These are phyloP conservation scores for Leccinum fuscescens DNA, from an alignment of 1,284 basidiomycete species.

Conservation along the genomic window DNA sequence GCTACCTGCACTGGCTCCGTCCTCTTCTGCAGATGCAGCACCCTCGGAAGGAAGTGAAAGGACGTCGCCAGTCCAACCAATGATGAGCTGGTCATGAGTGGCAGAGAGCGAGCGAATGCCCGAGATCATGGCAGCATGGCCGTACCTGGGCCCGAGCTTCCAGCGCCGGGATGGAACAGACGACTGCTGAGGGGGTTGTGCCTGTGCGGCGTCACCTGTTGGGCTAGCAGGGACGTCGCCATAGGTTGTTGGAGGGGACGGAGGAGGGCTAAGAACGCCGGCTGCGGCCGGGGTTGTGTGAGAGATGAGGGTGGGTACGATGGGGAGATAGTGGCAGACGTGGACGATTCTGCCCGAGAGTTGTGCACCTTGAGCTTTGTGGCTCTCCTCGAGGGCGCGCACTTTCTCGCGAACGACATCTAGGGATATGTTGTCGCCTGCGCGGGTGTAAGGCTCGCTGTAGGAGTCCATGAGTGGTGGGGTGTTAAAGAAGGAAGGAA, in stretches of 20 bases:
- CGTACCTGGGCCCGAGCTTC: conserved; percentile 80
- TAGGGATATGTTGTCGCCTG: conserved; percentile 41
- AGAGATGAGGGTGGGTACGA: conserved; percentile 56
- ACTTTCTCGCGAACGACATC: conserved; percentile 62
- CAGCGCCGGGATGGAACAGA: conserved; percentile 43
- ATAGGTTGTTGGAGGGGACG: conserved; percentile 56
- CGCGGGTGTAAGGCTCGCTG: conserved; percentile 41
- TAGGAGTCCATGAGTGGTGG: conserved; percentile 45
- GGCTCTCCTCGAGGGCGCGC: conserved; percentile 63
- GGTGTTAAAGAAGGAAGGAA: not conserved
- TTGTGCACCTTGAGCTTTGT: conserved; percentile 63
- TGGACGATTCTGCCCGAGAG: conserved; percentile 87
- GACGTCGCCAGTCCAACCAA: conserved; percentile 94
- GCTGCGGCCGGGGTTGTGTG: conserved; percentile 44
- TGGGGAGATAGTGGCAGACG: conserved; percentile 80
- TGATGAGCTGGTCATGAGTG: conserved; percentile 86
- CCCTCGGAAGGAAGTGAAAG: conserved; percentile 42
- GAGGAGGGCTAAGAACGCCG: conserved; percentile 65
- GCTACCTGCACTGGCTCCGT: conserved; percentile 4
- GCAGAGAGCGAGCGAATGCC: conserved; percentile 84
- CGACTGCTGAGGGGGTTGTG: conserved; percentile 10
- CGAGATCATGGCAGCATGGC: conserved; percentile 96
- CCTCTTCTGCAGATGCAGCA: conserved; percentile 21
- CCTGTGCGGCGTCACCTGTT: conserved; percentile 12
- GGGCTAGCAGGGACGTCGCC: conserved; percentile 43